Conservation (phyloP, 306 rosid species). For the Erythrophleum fordii region DNA sequence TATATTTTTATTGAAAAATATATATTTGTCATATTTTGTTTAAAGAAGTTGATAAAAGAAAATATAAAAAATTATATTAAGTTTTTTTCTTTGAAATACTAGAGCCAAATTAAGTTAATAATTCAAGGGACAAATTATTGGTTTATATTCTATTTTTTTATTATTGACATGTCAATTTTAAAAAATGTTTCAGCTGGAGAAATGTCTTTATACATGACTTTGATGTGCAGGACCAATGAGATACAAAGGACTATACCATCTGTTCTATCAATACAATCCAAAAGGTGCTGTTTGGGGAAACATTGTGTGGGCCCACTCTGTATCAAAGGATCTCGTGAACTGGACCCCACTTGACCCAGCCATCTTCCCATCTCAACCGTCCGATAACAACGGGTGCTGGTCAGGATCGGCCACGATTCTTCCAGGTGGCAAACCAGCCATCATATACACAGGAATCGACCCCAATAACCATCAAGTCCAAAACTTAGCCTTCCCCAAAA, state of each 20-base stretch:
- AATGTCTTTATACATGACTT: not conserved
- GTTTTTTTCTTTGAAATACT: too few relatives aligned
- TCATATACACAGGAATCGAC: slow-evolving; percentile 81
- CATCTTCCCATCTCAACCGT: slow-evolving; percentile 66
- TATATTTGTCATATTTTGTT: too few relatives aligned
- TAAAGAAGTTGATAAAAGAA: too few relatives aligned
- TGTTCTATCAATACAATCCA: slow-evolving; percentile 85
- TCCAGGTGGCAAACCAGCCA: slow-evolving; percentile 56
- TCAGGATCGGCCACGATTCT: slow-evolving; percentile 84
- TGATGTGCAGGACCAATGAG: slow-evolving; percentile 62
- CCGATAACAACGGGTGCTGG: slow-evolving; percentile 86
- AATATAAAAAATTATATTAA: too few relatives aligned
- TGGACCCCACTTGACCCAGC: slow-evolving; percentile 78
- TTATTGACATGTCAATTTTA: too few relatives aligned
- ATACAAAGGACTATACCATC: slow-evolving; percentile 72
- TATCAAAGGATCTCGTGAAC: slow-evolving; percentile 78
- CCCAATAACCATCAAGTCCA: slow-evolving; percentile 65
- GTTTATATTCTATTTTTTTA: too few relatives aligned
- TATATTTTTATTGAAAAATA: too few relatives aligned
- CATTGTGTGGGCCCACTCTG: slow-evolving; percentile 92
- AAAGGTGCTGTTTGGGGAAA: slow-evolving; percentile 77
- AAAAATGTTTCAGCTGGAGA: too few relatives aligned
- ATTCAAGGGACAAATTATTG: too few relatives aligned
- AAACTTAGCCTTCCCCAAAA: slow-evolving; percentile 72
- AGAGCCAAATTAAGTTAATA: too few relatives aligned